phyloP scores from a whole-genome alignment of 2,329 filamentous ascomycete genomes.

The Aspergillus clavatus region DNA sequence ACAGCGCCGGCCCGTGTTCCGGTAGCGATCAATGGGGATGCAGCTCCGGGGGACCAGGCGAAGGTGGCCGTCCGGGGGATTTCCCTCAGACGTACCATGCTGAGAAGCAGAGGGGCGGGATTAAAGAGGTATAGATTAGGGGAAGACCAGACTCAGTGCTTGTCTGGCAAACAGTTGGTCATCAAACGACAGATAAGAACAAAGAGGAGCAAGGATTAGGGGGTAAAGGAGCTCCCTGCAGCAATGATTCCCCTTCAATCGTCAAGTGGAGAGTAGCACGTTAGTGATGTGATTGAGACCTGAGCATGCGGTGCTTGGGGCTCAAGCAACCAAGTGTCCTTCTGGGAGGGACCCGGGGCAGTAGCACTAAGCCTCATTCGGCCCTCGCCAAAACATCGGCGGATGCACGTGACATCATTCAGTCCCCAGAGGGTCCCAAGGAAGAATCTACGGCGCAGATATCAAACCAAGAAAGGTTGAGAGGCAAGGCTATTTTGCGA shows the following conservation, averaged over 20 bases:
- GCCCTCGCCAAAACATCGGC: slow-evolving; percentile 33
- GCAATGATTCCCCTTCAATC: slow-evolving; percentile 26
- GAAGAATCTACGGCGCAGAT: slow-evolving; percentile 1
- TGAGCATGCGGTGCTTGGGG: slow-evolving; percentile 7
- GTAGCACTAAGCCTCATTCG: slow-evolving; percentile 26
- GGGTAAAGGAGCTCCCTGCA: slow-evolving; percentile 8
- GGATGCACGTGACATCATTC: slow-evolving; percentile 33
- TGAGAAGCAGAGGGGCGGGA: slow-evolving; percentile 25
- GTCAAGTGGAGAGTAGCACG: slow-evolving; percentile 25
- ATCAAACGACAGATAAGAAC: slow-evolving; percentile 15
- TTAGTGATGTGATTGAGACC: slow-evolving; percentile 19
- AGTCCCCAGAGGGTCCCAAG: slow-evolving; percentile 13
- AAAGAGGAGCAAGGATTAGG: slow-evolving; percentile 8
- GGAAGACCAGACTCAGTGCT: slow-evolving; percentile 14
- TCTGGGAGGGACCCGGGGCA: slow-evolving; percentile 28
- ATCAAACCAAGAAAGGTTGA: background rate
- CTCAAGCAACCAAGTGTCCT: slow-evolving; percentile 39
- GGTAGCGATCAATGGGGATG: slow-evolving; percentile 78
- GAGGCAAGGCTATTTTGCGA: background rate
- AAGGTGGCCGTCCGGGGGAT: slow-evolving; percentile 96
- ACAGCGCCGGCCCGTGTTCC: slow-evolving; percentile 93
- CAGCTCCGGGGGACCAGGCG: slow-evolving; percentile 83
- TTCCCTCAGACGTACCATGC: slow-evolving; percentile 94
- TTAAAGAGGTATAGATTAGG: slow-evolving; percentile 20
- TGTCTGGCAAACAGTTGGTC: slow-evolving; percentile 11